phyloP scores from a whole-genome alignment of 1,284 basidiomycete genomes.

The Meira miltonrushii region DNA sequence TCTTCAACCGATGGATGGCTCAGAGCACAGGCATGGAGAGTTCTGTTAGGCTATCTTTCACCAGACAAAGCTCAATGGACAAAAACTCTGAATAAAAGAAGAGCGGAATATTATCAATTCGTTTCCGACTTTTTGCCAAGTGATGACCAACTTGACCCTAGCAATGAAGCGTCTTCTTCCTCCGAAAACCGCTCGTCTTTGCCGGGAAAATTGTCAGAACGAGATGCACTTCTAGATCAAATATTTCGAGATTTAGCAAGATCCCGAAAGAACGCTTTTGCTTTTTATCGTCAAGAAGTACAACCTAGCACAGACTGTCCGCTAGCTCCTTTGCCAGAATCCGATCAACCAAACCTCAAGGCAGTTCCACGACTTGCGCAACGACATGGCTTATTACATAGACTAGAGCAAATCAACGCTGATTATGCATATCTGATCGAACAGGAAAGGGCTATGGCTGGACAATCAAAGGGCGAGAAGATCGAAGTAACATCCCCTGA shows the following conservation, averaged over 20 bases:
- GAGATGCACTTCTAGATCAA: slow-evolving; percentile 41
- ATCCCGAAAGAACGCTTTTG: slow-evolving; percentile 40
- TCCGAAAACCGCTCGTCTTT: not conserved
- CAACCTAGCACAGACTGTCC: slow-evolving; percentile 25
- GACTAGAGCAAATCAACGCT: slow-evolving; percentile 26
- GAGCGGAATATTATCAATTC: slow-evolving; percentile 44
- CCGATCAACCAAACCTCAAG: not conserved
- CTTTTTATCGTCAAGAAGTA: slow-evolving; percentile 34
- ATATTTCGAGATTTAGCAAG: slow-evolving; percentile 44
- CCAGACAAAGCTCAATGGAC: slow-evolving; percentile 44
- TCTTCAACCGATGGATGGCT: slow-evolving; percentile 27
- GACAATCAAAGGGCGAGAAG: not conserved
- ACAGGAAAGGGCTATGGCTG: slow-evolving; percentile 13
- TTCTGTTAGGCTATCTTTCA: slow-evolving; percentile 43
- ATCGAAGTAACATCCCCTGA: not conserved
- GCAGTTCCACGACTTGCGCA: not conserved
- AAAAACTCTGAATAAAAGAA: slow-evolving; percentile 23
- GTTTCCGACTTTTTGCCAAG: slow-evolving; percentile 34
- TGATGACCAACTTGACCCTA: not conserved
- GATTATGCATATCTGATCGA: slow-evolving; percentile 25
- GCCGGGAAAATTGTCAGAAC: slow-evolving; percentile 8
- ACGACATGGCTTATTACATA: slow-evolving; percentile 19
- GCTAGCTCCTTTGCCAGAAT: slow-evolving; percentile 15
- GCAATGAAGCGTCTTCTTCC: too few species aligned
- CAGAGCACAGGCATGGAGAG: slow-evolving; percentile 46